Conservation (phyloP, 306 rosid genomes). For the Glycyrrhiza uralensis region DNA sequence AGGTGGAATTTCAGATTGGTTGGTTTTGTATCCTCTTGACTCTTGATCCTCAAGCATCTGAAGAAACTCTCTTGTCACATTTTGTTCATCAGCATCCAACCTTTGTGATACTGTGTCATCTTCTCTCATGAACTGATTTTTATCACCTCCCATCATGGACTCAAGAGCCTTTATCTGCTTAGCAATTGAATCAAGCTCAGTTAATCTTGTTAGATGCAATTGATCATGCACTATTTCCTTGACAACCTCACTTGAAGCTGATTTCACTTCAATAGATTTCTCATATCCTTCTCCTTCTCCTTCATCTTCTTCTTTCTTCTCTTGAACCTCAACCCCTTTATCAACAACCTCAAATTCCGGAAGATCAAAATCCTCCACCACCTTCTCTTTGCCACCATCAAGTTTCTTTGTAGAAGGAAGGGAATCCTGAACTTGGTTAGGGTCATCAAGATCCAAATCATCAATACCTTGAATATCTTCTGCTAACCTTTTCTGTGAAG, state of each 20-base stretch:
- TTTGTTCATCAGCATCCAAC: conserved; percentile 79
- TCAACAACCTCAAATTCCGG: conserved; percentile 82
- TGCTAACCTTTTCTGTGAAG: conserved; percentile 42
- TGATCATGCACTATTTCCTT: conserved; percentile 73
- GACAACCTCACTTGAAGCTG: conserved; percentile 55
- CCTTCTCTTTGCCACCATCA: conserved; percentile 44
- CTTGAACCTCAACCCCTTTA: conserved; percentile 80
- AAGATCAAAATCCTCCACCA: conserved; percentile 62
- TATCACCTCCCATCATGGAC: conserved; percentile 59
- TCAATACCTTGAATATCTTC: conserved; percentile 58
- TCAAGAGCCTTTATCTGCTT: conserved; percentile 89
- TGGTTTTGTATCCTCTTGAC: conserved; percentile 34
- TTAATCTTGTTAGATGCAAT: conserved; percentile 48
- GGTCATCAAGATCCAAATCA: conserved; percentile 71
- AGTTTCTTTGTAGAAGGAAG: conserved; percentile 32
- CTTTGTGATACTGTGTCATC: conserved; percentile 58
- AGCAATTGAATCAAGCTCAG: conserved; percentile 76
- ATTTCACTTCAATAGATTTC: conserved; percentile 46
- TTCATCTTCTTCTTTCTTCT: conserved; percentile 36
- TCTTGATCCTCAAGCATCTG: conserved; percentile 82
- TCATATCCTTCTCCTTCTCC: conserved; percentile 42
- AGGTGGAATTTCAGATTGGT: conserved; percentile 37
- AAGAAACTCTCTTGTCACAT: conserved; percentile 77
- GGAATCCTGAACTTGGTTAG: conserved; percentile 40
- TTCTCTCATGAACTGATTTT: not conserved